Percentiles rank a stretch among this genome's conserved stretches.
Conservation (phyloP, 768 basidiomycete genomes). For the Auriscalpium microsporum region DNA sequence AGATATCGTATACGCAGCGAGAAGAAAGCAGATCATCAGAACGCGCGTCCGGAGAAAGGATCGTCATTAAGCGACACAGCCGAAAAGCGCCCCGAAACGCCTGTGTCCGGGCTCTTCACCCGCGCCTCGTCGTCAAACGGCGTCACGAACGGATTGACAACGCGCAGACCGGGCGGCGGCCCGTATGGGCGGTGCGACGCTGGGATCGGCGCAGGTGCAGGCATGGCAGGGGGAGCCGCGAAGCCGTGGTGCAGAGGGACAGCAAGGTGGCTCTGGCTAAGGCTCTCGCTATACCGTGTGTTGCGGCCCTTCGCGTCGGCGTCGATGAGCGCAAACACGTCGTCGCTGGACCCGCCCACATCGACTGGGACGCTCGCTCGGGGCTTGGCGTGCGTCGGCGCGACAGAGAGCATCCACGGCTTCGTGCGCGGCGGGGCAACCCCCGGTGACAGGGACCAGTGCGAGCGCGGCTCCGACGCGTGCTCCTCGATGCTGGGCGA, state of each 20-base stretch:
- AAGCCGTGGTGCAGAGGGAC: slow-evolving; percentile 9
- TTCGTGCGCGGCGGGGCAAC: slow-evolving; percentile 28
- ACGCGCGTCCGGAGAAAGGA: neutral
- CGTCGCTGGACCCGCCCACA: slow-evolving; percentile 22
- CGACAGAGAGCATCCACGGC: slow-evolving; percentile 18
- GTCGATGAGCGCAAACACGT: neutral
- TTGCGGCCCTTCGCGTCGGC: slow-evolving; percentile 12
- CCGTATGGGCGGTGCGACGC: slow-evolving; percentile 26
- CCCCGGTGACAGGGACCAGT: slow-evolving; percentile 27
- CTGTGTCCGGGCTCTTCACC: slow-evolving; percentile 2
- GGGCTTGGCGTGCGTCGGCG: slow-evolving; percentile 9
- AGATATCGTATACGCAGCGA: no score
- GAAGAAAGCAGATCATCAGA: neutral
- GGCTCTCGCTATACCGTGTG: slow-evolving; percentile 8
- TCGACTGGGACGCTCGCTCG: slow-evolving; percentile 31
- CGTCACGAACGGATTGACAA: slow-evolving; percentile 58
- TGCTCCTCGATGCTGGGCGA: slow-evolving; percentile 15
- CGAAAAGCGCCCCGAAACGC: neutral
- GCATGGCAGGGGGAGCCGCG: neutral
- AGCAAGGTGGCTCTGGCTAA: slow-evolving; percentile 16
- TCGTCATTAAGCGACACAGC: neutral
- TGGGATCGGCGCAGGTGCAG: slow-evolving; percentile 30
- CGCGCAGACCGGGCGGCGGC: slow-evolving; percentile 31
- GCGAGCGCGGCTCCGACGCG: slow-evolving; percentile 16
- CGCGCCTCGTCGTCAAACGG: slow-evolving; percentile 66